Conservation (phyloP, 176 grass and related monocot species). For the Elymus sibiricus region DNA sequence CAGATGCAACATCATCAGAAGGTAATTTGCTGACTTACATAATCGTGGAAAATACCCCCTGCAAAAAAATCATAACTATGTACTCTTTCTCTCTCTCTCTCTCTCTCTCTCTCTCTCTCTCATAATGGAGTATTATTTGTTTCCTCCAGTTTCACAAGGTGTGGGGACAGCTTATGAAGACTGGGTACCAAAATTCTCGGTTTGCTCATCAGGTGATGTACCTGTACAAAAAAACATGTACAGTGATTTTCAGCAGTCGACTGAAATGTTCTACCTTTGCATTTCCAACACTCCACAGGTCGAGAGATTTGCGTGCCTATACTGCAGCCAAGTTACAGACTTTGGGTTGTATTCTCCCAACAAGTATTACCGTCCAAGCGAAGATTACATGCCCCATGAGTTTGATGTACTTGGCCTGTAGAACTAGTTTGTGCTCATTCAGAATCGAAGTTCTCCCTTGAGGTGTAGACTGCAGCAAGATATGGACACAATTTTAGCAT, state of each 20-base stretch:
- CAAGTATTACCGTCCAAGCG: slow-evolving; percentile 95
- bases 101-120: not conserved
- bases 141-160: slow-evolving; percentile 87
- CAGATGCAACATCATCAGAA: slow-evolving; percentile 77
- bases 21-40: slow-evolving; percentile 30
- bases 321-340: slow-evolving; percentile 92
- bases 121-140: slow-evolving; percentile 5
- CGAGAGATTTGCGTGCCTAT: slow-evolving; percentile 95
- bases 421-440: not conserved
- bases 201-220: slow-evolving; percentile 90
- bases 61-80: not conserved
- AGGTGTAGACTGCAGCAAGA: slow-evolving; percentile 5
- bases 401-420: slow-evolving; percentile 82
- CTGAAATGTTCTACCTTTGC: not conserved
- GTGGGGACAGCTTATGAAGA: slow-evolving; percentile 99
- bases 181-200: slow-evolving; percentile 96
- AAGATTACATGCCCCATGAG: slow-evolving; percentile 99
- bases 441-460: not conserved
- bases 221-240: not conserved
- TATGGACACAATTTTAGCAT: slow-evolving; percentile 19
- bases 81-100: not conserved
- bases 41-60: not conserved
- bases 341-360: slow-evolving; percentile 79
- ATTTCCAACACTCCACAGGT: slow-evolving; percentile 43
- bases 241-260: not conserved